A percentile compares a stretch with the other conserved stretches of the same genome.
Conservation (phyloP, 257 asterid species). For the Solanum dulcamara region DNA sequence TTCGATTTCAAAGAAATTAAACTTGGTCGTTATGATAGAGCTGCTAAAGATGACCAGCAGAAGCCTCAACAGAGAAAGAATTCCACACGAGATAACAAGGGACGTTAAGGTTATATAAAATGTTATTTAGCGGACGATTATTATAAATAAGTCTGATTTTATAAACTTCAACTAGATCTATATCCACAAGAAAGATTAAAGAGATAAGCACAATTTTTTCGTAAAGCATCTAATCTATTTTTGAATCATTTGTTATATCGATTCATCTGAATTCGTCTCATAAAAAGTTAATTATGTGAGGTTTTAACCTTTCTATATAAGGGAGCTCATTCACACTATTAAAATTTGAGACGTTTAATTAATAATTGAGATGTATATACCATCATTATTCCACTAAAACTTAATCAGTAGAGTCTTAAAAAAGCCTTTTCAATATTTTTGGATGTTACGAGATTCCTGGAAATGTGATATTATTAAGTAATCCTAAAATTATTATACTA, state of each 20-base stretch:
- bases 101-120: not conserved
- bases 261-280: not conserved
- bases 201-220: too few relatives aligned
- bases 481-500: not conserved
- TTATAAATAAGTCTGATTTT: not conserved
- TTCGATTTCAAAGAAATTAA: not conserved
- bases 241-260: rapidly evolving
- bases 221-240: not conserved
- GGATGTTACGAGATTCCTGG: not conserved
- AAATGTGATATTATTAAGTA: not conserved
- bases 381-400: not conserved
- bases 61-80: too few relatives aligned
- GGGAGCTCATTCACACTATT: rapidly evolving
- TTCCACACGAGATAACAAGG: too few relatives aligned
- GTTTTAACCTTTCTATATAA: not conserved
- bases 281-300: not conserved
- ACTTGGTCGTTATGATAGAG: too few relatives aligned
- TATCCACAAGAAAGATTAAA: too few relatives aligned
- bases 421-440: not conserved
- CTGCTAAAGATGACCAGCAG: too few relatives aligned
- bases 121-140: not conserved
- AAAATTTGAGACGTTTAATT: not conserved
- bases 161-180: not conserved
- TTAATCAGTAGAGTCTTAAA: not conserved
- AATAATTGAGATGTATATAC: not conserved